These are phyloP conservation scores for Poa annua DNA, from an alignment of 176 grass and related monocot species.

Conservation along the genomic window DNA sequence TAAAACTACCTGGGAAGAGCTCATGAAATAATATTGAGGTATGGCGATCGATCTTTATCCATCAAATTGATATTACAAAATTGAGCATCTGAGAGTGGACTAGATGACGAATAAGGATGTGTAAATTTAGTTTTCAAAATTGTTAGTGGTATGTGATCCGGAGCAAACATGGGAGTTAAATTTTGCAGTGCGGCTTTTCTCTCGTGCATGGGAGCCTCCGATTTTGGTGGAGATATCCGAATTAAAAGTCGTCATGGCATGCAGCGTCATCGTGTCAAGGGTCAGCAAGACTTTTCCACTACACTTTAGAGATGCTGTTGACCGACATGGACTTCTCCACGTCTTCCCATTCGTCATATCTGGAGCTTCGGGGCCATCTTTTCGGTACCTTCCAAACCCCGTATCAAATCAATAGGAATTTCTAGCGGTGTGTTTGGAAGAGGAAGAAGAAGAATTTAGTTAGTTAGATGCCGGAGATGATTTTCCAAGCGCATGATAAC, in stretches of 20 bases:
- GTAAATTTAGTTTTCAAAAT: too few relatives aligned
- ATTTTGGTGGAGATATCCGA: slow-evolving; percentile 13
- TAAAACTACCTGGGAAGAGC: too few relatives aligned
- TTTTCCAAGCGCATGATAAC: not conserved
- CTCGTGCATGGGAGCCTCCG: slow-evolving; percentile 5
- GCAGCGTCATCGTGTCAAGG: slow-evolving; percentile 12
- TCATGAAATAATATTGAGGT: too few relatives aligned
- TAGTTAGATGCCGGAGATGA: not conserved
- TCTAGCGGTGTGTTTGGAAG: slow-evolving; percentile 26
- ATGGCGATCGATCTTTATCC: too few relatives aligned
- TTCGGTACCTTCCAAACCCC: slow-evolving; percentile 45
- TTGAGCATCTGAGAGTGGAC: too few relatives aligned
- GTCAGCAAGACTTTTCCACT: slow-evolving; percentile 41
- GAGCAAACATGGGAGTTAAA: not conserved
- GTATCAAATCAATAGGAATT: slow-evolving; percentile 44
- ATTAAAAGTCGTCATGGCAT: not conserved
- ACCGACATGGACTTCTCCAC: slow-evolving; percentile 43
- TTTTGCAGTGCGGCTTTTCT: not conserved
- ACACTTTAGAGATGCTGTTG: slow-evolving; percentile 42
- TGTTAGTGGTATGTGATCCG: too few relatives aligned
- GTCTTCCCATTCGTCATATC: slow-evolving; percentile 20
- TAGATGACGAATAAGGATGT: too few relatives aligned
- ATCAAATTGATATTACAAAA: too few relatives aligned
- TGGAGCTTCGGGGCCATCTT: slow-evolving; percentile 31
- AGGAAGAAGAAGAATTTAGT: not conserved